These are phyloP conservation scores for Micromonas commoda DNA, from an alignment of 139 green algal genomes.

Conservation along the genomic window DNA sequence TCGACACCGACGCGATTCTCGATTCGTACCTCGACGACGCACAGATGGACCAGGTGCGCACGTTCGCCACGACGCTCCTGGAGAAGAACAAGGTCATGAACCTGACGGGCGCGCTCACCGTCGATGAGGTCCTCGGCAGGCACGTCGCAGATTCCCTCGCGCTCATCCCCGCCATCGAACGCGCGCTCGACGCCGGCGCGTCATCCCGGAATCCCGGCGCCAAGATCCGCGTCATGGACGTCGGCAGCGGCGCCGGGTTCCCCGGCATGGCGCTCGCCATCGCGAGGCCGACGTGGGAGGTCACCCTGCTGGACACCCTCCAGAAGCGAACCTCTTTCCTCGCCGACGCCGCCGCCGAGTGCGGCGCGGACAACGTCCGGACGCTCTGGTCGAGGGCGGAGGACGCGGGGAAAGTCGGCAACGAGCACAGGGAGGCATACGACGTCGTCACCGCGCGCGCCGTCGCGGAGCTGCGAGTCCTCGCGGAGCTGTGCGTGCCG, in stretches of 20 bases:
- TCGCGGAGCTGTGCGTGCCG: constrained; percentile 86
- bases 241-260: constrained; percentile 81
- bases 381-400: constrained; percentile 71
- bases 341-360: constrained; percentile 15
- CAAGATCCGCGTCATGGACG: constrained; percentile 53
- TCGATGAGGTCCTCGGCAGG: constrained; percentile 46
- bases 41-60: background rate
- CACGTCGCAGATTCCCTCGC: constrained; percentile 73
- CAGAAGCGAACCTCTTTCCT: constrained; percentile 67
- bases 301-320: constrained; percentile 77
- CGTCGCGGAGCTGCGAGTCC: constrained; percentile 69
- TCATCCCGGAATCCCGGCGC: background rate
- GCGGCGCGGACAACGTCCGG: constrained; percentile 51
- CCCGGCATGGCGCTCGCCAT: constrained; percentile 78
- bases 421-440: constrained; percentile 32
- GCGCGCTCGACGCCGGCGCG: background rate
- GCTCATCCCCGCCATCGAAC: constrained; percentile 64
- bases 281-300: constrained; percentile 46
- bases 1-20: background rate
- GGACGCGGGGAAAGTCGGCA: constrained; percentile 43
- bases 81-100: constrained; percentile 67
- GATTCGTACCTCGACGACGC: background rate
- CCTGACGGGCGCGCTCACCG: constrained; percentile 48
- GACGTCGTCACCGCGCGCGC: constrained; percentile 73
- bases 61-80: constrained; percentile 39